Evolutionary conservation across 129 eudicot genomes (phyloP).

Genomic region (Saposhnikovia divaricata): DNA sequence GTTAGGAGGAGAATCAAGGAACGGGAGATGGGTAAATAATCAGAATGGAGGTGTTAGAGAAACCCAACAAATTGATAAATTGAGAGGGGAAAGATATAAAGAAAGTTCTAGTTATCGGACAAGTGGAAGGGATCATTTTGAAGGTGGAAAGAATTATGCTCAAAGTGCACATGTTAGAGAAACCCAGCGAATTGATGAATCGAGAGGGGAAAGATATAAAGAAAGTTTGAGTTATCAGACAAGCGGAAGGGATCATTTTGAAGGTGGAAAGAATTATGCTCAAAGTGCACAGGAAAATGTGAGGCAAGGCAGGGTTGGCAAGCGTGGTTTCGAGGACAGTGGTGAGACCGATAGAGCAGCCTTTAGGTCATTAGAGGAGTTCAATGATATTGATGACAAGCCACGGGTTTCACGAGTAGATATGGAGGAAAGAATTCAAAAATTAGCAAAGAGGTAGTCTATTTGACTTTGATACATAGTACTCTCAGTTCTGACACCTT

Average conservation of each 20-base stretch:
- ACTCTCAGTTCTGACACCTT: neutral
- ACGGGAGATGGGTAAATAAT: constrained; percentile 7
- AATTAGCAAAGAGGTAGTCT: constrained; percentile 82
- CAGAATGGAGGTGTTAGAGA: neutral
- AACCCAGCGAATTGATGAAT: constrained; percentile 2
- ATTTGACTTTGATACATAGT: neutral
- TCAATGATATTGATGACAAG: constrained; percentile 42
- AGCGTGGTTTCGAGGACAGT: constrained; percentile 17
- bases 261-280: constrained; percentile 9
- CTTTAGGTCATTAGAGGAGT: constrained; percentile 43
- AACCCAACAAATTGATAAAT: constrained; percentile 1
- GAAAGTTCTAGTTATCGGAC: constrained; percentile 12
- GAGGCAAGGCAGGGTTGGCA: constrained; percentile 12
- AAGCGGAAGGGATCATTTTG: constrained; percentile 9
- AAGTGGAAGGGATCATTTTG: constrained; percentile 9
- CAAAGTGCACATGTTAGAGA: constrained; percentile 15
- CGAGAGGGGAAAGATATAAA: constrained; percentile 16
- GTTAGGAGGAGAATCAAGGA: neutral
- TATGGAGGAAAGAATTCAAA: constrained; percentile 93
- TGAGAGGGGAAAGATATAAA: constrained; percentile 16
- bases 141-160: constrained; percentile 9
- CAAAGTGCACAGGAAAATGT: constrained; percentile 15
- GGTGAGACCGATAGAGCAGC: constrained; percentile 52
- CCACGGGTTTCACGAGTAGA: constrained; percentile 64
- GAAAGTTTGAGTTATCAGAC: constrained; percentile 11